Evolutionary conservation across 1,139 yeast species (phyloP), one percentile per base, ranked within the genome.

Genomic region (Insectozyma bohioensis): DNA sequence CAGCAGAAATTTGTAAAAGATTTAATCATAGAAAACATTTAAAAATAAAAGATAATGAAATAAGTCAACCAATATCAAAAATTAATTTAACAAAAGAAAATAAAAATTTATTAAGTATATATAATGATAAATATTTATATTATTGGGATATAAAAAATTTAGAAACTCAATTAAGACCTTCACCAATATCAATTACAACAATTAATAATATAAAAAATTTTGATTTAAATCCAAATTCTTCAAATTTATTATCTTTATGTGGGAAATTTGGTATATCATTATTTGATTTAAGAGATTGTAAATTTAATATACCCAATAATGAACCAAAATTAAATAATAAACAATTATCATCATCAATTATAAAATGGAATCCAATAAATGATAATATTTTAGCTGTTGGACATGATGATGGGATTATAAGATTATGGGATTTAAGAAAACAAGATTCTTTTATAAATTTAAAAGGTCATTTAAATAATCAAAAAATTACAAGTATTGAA

Each of bases 341-440:
- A 47, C 33, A 34, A 34, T 41, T 59, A 32, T 50, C 52, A 3
- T 47, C 68, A 0, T 69, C 71, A 28, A 43, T 61, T 17, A 75
- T 81, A 30, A 72, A 68, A 49, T 85, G 95, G 94, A 73, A 80
- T 31, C 73, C 81, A 1, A 50, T 57, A 6, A 72, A 83, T 51
- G 74, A 76, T 12, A 72, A 80, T 46, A 62, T 78, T 12, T 65
- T 85, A 26, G 87, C 90, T 1, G 76, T 88, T 2, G 77, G 82
- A 5, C 85, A 79, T 46, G 18, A 19, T 6, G 80, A 78, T 45
- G 76, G 77, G 3, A 59, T 74, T 1, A 72, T 82, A 28, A 64
- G 81, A 45, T 61, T 85, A 27, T 85, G 95, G 94, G 95, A 85
- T 58, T 74, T 84, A 28, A 67, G 95, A 40, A 73, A 69, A 47